phyloP scores from a whole-genome alignment of 1,284 basidiomycete genomes.

The Cerrena zonata region DNA sequence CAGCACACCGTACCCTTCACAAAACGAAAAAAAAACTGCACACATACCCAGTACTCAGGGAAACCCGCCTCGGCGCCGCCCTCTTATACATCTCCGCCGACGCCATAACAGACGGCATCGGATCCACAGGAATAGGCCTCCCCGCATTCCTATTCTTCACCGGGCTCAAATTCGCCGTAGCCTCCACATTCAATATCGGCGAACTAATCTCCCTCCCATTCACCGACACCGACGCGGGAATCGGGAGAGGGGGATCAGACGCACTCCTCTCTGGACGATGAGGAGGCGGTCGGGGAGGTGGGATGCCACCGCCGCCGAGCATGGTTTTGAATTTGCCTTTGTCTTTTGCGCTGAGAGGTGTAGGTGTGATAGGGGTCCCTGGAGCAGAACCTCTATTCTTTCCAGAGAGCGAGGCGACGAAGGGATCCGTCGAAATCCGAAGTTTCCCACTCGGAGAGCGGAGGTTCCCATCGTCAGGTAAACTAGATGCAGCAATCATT shows the following conservation, averaged over 20 bases:
- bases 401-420: background rate
- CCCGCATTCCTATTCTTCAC: constrained; percentile 46
- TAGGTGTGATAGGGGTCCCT: background rate
- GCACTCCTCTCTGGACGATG: background rate
- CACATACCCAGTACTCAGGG: constrained; percentile 61
- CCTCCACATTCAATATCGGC: constrained; percentile 63
- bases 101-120: constrained; percentile 20
- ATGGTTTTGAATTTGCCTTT: background rate
- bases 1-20: constrained; percentile 1
- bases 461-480: constrained; percentile 6
- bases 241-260: constrained; percentile 7
- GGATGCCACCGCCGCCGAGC: background rate
- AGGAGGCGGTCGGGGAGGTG: background rate
- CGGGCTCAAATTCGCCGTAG: constrained; percentile 68
- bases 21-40: background rate
- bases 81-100: constrained; percentile 19
- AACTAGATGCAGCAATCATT: constrained; percentile 25
- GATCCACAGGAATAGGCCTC: constrained; percentile 64
- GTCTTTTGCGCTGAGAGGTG: background rate
- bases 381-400: background rate
- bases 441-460: background rate
- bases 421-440: constrained; percentile 1
- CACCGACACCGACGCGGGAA: constrained; percentile 19
- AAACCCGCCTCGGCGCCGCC: constrained; percentile 30
- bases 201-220: constrained; percentile 59